Evolutionary conservation across 176 grass and related monocot species (phyloP).

Genomic region (Eremochloa ophiuroides): DNA sequence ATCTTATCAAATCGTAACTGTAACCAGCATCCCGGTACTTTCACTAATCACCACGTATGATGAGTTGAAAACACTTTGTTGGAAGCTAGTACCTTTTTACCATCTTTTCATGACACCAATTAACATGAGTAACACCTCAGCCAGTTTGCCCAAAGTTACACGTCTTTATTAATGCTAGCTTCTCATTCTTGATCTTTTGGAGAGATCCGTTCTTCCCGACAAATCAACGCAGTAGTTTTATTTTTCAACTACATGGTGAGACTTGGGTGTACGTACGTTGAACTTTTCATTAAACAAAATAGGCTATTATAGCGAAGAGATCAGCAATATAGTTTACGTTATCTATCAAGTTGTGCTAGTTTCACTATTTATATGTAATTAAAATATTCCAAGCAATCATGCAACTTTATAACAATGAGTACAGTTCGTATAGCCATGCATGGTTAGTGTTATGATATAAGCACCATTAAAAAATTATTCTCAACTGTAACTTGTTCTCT

Average conservation of each 20-base stretch:
- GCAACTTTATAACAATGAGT: slow-evolving; percentile 39
- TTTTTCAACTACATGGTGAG: slow-evolving; percentile 21
- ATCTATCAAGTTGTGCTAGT: slow-evolving; percentile 22
- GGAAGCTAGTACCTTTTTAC: slow-evolving; percentile 45
- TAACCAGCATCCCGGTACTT: slow-evolving; percentile 46
- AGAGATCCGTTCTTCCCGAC: slow-evolving; percentile 17
- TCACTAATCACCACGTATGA: slow-evolving; percentile 37
- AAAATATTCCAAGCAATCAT: slow-evolving; percentile 41
- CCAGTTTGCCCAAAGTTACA: slow-evolving; percentile 25
- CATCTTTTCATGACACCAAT: slow-evolving; percentile 44
- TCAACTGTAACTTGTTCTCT: slow-evolving; percentile 18
- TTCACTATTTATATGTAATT: slow-evolving; percentile 31
- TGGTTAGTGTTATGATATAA: slow-evolving; percentile 29
- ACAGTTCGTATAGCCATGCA: slow-evolving; percentile 32
- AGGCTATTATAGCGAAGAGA: slow-evolving; percentile 12
- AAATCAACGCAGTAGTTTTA: slow-evolving; percentile 18
- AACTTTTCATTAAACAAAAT: slow-evolving; percentile 25
- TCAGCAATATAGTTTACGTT: slow-evolving; percentile 24
- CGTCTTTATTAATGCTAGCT: slow-evolving; percentile 24
- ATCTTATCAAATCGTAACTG: slow-evolving; percentile 30
- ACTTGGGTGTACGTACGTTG: slow-evolving; percentile 2
- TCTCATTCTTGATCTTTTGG: slow-evolving; percentile 27
- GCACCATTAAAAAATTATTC: neutral
- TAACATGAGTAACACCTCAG: slow-evolving; percentile 43
- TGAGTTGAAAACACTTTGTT: slow-evolving; percentile 39